These are phyloP conservation scores for Metschnikowia dekortorum DNA, from an alignment of 805 yeast species.

Conservation along the genomic window DNA sequence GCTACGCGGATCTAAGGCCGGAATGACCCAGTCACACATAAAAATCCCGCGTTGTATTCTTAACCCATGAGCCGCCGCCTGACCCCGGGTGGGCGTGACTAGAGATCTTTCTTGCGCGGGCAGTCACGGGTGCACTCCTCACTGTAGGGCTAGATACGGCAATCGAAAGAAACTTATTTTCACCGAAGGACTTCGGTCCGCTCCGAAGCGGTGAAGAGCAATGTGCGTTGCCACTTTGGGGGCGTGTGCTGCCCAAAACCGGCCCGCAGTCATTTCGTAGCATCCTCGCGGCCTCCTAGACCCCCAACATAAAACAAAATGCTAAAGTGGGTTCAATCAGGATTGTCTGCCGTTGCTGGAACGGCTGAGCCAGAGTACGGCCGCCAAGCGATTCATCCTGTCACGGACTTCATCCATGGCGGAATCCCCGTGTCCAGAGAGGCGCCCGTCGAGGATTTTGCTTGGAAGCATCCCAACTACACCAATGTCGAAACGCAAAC, in stretches of 20 bases:
- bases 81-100: not conserved
- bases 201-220: not conserved
- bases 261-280: not conserved
- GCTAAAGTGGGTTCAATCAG: conserved; percentile 82
- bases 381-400: conserved; percentile 83
- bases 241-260: not conserved
- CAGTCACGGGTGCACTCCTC: not conserved
- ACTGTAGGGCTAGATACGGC: not conserved
- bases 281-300: not conserved
- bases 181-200: not conserved
- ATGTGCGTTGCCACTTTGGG: not conserved
- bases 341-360: conserved; percentile 92
- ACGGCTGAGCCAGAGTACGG: conserved; percentile 98
- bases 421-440: conserved; percentile 42
- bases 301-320: conserved; percentile 25
- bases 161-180: not conserved
- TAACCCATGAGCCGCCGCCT: not conserved
- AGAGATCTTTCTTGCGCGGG: not conserved
- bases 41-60: not conserved
- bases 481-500: conserved; percentile 96
- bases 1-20: not conserved
- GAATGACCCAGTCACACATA: not conserved
- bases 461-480: conserved; percentile 67
- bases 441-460: conserved; percentile 63
- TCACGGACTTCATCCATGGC: conserved; percentile 49